phyloP scores from a whole-genome alignment of 2,329 filamentous ascomycete species.

The Camptophora hylomeconis region DNA sequence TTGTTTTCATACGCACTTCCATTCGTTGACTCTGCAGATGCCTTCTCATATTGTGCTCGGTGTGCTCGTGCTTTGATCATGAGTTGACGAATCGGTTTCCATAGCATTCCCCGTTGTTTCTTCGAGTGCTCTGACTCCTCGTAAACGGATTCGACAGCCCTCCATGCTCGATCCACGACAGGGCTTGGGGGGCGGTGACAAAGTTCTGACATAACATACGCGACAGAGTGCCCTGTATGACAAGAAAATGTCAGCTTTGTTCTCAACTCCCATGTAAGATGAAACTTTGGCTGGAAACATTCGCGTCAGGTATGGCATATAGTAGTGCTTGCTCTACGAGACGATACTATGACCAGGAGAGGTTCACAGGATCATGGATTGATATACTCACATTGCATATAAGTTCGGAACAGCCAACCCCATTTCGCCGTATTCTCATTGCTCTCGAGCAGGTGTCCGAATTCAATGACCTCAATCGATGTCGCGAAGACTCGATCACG shows the following conservation, averaged over 20 bases:
- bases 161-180: constrained; percentile 48
- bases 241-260: too few relatives aligned
- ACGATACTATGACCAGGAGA: too few relatives aligned
- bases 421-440: constrained; percentile 50
- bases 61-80: constrained; percentile 45
- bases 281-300: too few relatives aligned
- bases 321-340: too few relatives aligned
- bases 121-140: constrained; percentile 20
- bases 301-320: too few relatives aligned
- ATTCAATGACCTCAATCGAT: constrained; percentile 62
- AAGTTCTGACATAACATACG: constrained; percentile 47
- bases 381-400: too few relatives aligned
- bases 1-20: too few relatives aligned
- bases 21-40: too few relatives aligned
- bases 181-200: constrained; percentile 44
- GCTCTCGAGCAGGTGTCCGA: constrained; percentile 51
- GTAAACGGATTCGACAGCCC: constrained; percentile 37
- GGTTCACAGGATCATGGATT: too few relatives aligned
- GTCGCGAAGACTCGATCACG: constrained; percentile 59
- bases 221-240: constrained; percentile 52
- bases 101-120: constrained; percentile 44
- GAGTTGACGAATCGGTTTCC: constrained; percentile 49
- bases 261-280: too few relatives aligned
- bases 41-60: constrained; percentile 41
- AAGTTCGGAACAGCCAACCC: constrained; percentile 52